Evolutionary conservation across 352 stramenopile genomes (phyloP).

Genomic region (Globisporangium nunn): DNA sequence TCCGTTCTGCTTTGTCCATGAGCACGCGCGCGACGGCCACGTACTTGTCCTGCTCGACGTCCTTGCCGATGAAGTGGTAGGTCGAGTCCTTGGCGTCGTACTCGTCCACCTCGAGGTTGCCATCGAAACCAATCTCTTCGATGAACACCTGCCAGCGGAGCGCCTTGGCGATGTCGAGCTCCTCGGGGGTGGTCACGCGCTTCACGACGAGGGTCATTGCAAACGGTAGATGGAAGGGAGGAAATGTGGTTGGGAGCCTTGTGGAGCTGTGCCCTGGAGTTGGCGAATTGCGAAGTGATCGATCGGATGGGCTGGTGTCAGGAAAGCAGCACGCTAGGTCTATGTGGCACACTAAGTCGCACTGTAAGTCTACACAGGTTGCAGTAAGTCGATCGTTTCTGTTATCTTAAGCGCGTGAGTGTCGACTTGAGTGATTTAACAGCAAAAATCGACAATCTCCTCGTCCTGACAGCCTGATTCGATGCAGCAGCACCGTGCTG

Average conservation of each 20-base stretch:
- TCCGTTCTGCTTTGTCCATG: conserved; percentile 20
- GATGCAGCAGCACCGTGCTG: not conserved
- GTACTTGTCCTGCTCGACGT: conserved; percentile 41
- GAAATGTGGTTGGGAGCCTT: no score
- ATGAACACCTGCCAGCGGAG: conserved; percentile 51
- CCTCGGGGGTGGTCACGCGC: conserved; percentile 27
- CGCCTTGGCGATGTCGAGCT: conserved; percentile 31
- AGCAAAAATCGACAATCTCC: not conserved
- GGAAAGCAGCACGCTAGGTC: no score
- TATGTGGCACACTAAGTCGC: no score
- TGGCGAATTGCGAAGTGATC: not conserved
- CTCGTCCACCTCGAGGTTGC: conserved; percentile 30
- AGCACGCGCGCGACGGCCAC: conserved; percentile 42
- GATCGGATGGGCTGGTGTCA: no score
- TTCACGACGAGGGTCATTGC: conserved; percentile 33
- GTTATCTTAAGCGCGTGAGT: not conserved
- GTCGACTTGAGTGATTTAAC: not conserved
- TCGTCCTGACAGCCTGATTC: not conserved
- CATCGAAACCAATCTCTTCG: conserved; percentile 36
- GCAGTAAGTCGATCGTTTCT: not conserved
- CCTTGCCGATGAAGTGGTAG: conserved; percentile 46
- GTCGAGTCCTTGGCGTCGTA: conserved; percentile 38
- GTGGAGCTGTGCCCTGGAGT: not conserved
- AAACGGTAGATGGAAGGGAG: not conserved
- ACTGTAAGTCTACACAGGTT: no score